These are phyloP conservation scores for Trametes polyzona DNA, from an alignment of 1,284 basidiomycete species.

Conservation along the genomic window DNA sequence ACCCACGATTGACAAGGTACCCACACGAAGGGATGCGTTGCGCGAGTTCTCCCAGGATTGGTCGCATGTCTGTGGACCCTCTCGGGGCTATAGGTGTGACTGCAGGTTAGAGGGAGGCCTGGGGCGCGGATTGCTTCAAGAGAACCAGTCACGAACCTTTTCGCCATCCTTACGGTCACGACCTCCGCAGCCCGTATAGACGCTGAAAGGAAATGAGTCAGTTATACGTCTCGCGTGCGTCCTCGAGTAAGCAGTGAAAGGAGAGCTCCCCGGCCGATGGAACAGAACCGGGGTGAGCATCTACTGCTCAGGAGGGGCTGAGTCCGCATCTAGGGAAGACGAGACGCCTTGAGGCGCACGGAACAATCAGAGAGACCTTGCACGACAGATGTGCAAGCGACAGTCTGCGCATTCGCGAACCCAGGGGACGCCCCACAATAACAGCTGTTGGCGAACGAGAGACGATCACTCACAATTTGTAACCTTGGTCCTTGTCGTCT, in stretches of 20 bases:
- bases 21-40: slow-evolving; percentile 40
- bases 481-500: slow-evolving; percentile 44
- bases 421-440: not conserved
- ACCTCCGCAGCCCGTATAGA: slow-evolving; percentile 43
- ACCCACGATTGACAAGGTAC: not conserved
- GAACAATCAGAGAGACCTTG: too few relatives aligned
- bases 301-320: too few relatives aligned
- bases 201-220: slow-evolving; percentile 32
- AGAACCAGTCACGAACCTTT: slow-evolving; percentile 22
- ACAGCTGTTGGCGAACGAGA: not conserved
- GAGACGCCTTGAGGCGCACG: not conserved
- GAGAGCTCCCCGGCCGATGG: too few relatives aligned
- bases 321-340: too few relatives aligned
- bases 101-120: not conserved
- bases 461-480: slow-evolving; percentile 39
- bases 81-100: slow-evolving; percentile 14
- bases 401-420: too few relatives aligned
- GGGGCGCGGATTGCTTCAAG: not conserved
- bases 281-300: too few relatives aligned
- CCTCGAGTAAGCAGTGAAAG: too few relatives aligned
- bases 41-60: slow-evolving; percentile 39
- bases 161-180: slow-evolving; percentile 15
- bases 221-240: not conserved
- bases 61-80: slow-evolving; percentile 36
- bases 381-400: too few relatives aligned